phyloP scores from a whole-genome alignment of 495 filamentous ascomycete genomes.

The Jackrogersella minutella region DNA sequence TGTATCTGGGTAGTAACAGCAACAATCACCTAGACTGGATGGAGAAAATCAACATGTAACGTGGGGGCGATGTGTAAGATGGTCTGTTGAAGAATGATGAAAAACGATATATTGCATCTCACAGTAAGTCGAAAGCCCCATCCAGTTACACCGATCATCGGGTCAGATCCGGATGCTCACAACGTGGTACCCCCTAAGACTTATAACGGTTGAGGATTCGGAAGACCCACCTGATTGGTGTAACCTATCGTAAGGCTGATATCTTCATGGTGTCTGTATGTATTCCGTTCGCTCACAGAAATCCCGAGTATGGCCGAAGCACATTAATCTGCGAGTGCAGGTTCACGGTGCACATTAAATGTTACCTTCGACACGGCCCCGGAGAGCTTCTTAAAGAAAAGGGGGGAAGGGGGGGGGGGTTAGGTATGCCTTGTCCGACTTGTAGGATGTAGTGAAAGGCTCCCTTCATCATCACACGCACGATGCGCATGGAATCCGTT shows the following conservation, averaged over 20 bases:
- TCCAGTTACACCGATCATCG: conserved; percentile 31
- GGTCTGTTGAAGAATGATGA: not conserved
- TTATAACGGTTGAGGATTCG: conserved; percentile 13
- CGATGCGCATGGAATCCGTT: conserved; percentile 11
- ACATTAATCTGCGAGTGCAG: conserved; percentile 10
- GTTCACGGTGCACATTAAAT: conserved; percentile 15
- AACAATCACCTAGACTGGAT: conserved; percentile 6
- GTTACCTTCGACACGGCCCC: conserved; percentile 17
- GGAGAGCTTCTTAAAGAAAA: conserved; percentile 11
- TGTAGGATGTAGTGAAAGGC: conserved; percentile 10
- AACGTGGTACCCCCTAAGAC: conserved; percentile 14
- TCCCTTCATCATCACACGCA: conserved; percentile 9
- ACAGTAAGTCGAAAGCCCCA: not conserved
- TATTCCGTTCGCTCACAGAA: conserved; percentile 11
- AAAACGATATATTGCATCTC: conserved; percentile 14
- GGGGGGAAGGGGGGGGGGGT: too few relatives aligned
- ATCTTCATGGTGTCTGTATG: not conserved
- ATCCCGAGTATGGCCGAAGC: conserved; percentile 33
- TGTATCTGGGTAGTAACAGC: not conserved
- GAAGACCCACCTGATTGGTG: conserved; percentile 13
- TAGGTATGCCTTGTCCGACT: not conserved
- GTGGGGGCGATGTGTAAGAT: not conserved
- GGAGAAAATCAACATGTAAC: conserved; percentile 1
- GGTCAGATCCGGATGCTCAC: conserved; percentile 13
- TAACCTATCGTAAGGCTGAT: conserved; percentile 39